Evolutionary conservation across 495 filamentous ascomycete genomes (phyloP), one percentile per base, ranked within the genome.

Genomic region (Xylaria venustula): DNA sequence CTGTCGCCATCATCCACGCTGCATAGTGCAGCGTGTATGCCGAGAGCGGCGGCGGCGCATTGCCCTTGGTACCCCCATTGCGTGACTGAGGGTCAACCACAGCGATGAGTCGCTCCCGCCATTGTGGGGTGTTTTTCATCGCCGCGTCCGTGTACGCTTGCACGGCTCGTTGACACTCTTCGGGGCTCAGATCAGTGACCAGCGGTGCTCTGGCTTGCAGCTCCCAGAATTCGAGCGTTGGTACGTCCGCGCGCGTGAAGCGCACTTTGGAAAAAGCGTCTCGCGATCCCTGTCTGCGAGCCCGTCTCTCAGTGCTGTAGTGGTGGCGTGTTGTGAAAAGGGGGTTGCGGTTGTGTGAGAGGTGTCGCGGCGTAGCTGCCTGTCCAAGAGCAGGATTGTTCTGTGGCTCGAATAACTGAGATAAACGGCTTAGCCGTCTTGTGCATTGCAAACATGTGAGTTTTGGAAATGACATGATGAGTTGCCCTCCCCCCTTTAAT

Each of bases 171-270:
- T 54, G 25, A 52, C 65, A 70, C 14, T 61, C 62, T 2, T 65
- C 50, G 1, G 70, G 46, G 9, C 62, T 65, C 6, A 75, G 55
- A 37, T 67, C 63, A 3, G 53, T 47, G 44, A 67, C 60, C 0
- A 61, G 36, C 7, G 51, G 53, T 1, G 23, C 28, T 14, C 9
- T 2, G 19, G 34, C 47, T 11, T 49, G 20, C 1, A 26, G 9
- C 1, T 46, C 40, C 72, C 71, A 77, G 48, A 71, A 67, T 17
- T 49, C 26, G 2, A 65, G 34, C 1, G 50, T 55, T 7, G 76
- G 75, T 7, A 73, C 28, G 15, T 75, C 69, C 30, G 50, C 46
- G n/a, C 40, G 11, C 1, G 62, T 44, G 52, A 77, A 71, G 7
- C 28, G 44, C 22, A 45, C 41, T 7, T 55, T 15, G 2, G 25